These are phyloP conservation scores for Amanita pallidorosea DNA, from an alignment of 768 basidiomycete genomes.

Conservation along the genomic window DNA sequence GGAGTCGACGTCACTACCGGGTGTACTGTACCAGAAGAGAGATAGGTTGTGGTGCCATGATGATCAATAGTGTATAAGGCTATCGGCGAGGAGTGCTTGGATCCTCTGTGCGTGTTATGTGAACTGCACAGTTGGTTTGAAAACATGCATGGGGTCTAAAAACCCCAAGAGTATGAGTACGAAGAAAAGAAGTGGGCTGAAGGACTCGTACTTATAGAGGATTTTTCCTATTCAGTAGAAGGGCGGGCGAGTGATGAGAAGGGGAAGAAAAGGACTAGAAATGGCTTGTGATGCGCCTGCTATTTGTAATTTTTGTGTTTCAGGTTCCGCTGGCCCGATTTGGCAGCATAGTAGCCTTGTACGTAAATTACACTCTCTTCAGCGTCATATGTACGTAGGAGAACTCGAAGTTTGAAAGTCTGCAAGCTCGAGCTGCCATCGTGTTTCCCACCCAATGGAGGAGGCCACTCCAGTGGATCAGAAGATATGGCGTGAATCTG, in stretches of 20 bases:
- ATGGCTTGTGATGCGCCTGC: not conserved
- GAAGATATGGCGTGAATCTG: not conserved
- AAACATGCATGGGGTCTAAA: constrained; percentile 55
- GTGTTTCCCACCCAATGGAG: not conserved
- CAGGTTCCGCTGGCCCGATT: not conserved
- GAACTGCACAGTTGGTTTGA: constrained; percentile 86
- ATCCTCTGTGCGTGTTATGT: constrained; percentile 84
- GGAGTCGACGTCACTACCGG: constrained; percentile 61
- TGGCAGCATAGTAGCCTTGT: not conserved
- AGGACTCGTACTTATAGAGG: not conserved
- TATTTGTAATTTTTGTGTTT: not conserved
- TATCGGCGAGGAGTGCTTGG: constrained; percentile 71
- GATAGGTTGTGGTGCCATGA: constrained; percentile 40
- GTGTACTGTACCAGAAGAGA: constrained; percentile 65
- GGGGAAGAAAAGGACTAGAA: not conserved
- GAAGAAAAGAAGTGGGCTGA: not conserved
- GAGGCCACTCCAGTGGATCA: not conserved
- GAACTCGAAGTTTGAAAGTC: too few species aligned
- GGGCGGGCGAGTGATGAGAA: not conserved
- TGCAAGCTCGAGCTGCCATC: too few species aligned
- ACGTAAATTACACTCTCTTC: too few species aligned
- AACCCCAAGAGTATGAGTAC: not conserved
- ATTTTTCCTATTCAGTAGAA: not conserved
- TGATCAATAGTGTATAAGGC: constrained; percentile 37
- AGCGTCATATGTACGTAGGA: too few species aligned